Percentiles rank a stretch among this genome's conserved stretches.
phyloP scores from a whole-genome alignment of 331 rosid species.

The Rhamnella rubrinervis region DNA sequence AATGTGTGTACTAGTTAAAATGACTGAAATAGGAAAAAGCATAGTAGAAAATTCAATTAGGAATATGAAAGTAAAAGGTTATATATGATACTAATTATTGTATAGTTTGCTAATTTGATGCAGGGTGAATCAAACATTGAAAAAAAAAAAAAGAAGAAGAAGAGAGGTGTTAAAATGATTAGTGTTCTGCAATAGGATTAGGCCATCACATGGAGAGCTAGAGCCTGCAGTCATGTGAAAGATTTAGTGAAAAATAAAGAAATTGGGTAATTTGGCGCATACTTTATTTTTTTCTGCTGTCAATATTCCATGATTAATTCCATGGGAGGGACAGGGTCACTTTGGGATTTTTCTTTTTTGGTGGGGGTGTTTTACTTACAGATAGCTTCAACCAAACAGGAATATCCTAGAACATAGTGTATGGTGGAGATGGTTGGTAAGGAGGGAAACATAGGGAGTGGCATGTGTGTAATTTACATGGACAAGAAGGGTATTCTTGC shows the following conservation, averaged over 20 bases:
- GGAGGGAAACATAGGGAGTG: neutral
- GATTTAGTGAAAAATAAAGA: neutral
- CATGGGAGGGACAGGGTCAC: neutral
- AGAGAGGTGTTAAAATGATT: neutral
- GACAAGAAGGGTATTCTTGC: too few species aligned
- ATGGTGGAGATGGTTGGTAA: neutral
- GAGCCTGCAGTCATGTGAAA: neutral
- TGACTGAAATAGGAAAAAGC: too few species aligned
- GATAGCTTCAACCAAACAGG: neutral
- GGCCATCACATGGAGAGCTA: neutral
- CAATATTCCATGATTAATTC: neutral
- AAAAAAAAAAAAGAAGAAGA: neutral
- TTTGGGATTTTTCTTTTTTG: neutral
- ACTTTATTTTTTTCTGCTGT: neutral
- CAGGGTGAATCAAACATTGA: conserved; percentile 1
- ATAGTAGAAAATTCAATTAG: neutral
- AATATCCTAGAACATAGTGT: neutral
- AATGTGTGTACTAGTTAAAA: too few species aligned
- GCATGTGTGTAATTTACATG: too few species aligned
- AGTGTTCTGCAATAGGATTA: neutral
- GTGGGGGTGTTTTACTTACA: neutral
- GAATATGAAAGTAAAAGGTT: neutral
- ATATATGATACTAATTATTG: neutral
- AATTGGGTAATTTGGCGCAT: neutral
- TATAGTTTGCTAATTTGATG: neutral